Evolutionary conservation across 2,329 filamentous ascomycete species (phyloP).

Genomic region (Sporothrix schenckii): DNA sequence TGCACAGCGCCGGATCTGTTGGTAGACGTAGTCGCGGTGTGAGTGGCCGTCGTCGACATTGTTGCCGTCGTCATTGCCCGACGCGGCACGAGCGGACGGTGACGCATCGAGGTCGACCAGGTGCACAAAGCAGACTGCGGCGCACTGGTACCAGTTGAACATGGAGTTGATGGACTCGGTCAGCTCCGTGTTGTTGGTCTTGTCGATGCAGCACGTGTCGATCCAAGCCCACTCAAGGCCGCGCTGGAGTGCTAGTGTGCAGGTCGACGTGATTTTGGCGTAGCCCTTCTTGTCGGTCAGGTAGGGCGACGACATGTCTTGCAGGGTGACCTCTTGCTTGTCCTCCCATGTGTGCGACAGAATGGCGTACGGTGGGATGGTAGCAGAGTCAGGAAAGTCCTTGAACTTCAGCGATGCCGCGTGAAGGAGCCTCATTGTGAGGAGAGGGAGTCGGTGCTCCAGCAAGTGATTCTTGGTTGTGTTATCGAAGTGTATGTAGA

Average conservation of each 20-base stretch:
- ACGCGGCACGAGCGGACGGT: background rate
- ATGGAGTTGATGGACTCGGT: slow-evolving; percentile 37
- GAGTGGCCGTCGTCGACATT: background rate
- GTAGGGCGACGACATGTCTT: slow-evolving; percentile 32
- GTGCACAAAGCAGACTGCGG: slow-evolving; percentile 32
- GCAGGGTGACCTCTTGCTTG: slow-evolving; percentile 36
- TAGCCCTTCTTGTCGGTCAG: slow-evolving; percentile 28
- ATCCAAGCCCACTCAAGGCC: slow-evolving; percentile 32
- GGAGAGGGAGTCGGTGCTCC: background rate
- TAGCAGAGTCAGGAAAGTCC: slow-evolving; percentile 27
- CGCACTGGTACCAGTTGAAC: slow-evolving; percentile 35
- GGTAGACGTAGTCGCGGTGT: background rate
- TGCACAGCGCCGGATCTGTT: background rate
- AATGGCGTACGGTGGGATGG: slow-evolving; percentile 33
- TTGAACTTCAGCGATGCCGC: slow-evolving; percentile 32
- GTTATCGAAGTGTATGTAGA: background rate
- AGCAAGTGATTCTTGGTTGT: too few species aligned
- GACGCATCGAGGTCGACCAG: slow-evolving; percentile 26
- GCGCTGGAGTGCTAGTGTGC: slow-evolving; percentile 23
- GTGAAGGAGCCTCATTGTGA: slow-evolving; percentile 36
- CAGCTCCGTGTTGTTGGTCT: slow-evolving; percentile 35
- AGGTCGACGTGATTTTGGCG: slow-evolving; percentile 31
- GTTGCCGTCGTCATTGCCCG: background rate
- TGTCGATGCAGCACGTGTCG: slow-evolving; percentile 37
- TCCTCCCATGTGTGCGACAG: slow-evolving; percentile 36